Conservation (phyloP, 805 yeast species). For the Pichia scutulata region DNA sequence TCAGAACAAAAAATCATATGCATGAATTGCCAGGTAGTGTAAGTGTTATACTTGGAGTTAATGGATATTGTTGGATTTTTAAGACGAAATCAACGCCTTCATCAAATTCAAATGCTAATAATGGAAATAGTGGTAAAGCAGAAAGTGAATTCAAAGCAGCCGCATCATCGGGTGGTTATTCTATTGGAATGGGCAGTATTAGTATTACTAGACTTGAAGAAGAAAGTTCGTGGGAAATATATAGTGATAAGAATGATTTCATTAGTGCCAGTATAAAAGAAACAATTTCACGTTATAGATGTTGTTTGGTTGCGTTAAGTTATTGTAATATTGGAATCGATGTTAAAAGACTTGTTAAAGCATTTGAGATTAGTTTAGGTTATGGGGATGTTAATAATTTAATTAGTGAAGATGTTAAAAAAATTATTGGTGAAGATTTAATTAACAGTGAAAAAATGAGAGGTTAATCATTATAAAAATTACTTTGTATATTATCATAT, state of each 20-base stretch:
- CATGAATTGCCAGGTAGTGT: slow-evolving; percentile 92
- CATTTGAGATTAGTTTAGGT: slow-evolving; percentile 85
- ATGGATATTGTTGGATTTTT: slow-evolving; percentile 90
- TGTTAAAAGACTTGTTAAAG: slow-evolving; percentile 67
- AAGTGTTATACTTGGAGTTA: slow-evolving; percentile 84
- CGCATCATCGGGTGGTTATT: slow-evolving; percentile 29
- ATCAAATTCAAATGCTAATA: background rate
- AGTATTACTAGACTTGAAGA: slow-evolving; percentile 85
- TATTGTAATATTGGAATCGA: slow-evolving; percentile 81
- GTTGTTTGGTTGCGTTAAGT: slow-evolving; percentile 77
- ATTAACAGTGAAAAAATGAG: slow-evolving; percentile 69
- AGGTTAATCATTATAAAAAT: slow-evolving; percentile 30
- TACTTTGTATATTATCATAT: background rate
- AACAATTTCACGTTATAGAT: slow-evolving; percentile 77
- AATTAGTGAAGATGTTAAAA: slow-evolving; percentile 67
- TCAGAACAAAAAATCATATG: slow-evolving; percentile 81
- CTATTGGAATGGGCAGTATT: slow-evolving; percentile 52
- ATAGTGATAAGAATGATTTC: slow-evolving; percentile 80
- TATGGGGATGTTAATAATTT: slow-evolving; percentile 63
- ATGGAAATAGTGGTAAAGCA: slow-evolving; percentile 13
- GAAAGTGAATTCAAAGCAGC: slow-evolving; percentile 32
- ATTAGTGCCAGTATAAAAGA: slow-evolving; percentile 55
- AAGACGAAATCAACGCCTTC: slow-evolving; percentile 40
- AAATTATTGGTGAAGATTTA: slow-evolving; percentile 63
- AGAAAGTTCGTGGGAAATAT: slow-evolving; percentile 85